Base-by-base conservation (phyloP, 2,329 filamentous ascomycete genomes). In the Rhynchosporium secalis region DNA sequence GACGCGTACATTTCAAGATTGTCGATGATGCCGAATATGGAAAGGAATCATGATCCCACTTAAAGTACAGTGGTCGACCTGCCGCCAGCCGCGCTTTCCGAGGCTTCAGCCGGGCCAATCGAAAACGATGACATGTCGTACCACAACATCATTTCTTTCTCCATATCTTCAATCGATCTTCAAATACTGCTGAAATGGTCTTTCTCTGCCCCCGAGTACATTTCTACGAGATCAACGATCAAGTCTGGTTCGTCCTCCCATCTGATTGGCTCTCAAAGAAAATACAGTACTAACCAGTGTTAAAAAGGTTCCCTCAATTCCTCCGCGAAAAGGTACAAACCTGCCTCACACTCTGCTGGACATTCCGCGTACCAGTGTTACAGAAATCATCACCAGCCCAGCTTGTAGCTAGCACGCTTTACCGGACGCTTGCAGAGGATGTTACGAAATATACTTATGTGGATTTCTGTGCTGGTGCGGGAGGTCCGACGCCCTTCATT, bases 391-490 rank as follows among this genome's bases (percentile, higher is more conserved):
- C 85, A 8, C 84, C 87, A 1, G 86, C 86, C 20, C 76, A 79
- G n/a, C 72, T 87, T 47, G 86, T 85, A n/a, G 83, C 86, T 52
- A 74, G 78, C 48, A 76, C 84, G 26, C 80, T 91, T 51, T 77
- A 80, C 45, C 75, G 75, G 28, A 76, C 82, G 47, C 79, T 88
- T 13, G 78, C 79, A 41, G 63, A 71, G 4, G 71, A 77, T 31
- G 76, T 84, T 1, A 75, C 78, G 20, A 74, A 78, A 1, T 86
- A 88, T 74, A 85, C 82, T 20, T 86, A 89, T 68, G 81, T 92
- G 65, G 90, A 93, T 76, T 90, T 92, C 75, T 91, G 89, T 73
- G 87, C 89, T 2, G 90, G 90, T 57, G 86, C 83, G 13, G 90
- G 90, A 46, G 89, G 89, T 0, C 88, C 88, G 0, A 90, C 86